Base-by-base conservation (phyloP, 805 yeast genomes). In the Blastobotrys parvus region DNA sequence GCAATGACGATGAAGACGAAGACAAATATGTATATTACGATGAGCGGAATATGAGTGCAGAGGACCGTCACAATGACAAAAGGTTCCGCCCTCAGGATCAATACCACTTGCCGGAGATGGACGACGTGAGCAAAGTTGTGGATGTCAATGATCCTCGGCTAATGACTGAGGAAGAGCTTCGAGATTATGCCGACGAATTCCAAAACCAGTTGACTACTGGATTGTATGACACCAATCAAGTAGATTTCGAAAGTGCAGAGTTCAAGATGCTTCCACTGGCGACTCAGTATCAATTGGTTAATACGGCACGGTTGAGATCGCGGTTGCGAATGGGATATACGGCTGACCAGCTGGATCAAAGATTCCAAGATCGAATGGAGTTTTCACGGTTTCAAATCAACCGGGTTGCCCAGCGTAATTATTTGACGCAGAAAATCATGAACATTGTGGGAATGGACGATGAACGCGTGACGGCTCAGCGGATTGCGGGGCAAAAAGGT, bases 241-340 rank as follows among this genome's bases (percentile, higher is more conserved):
- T 92, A 20, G 95, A 92, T 58, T 95, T 96, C 7, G 73, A 78
- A 3, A 88, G 97, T 0, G 64, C 74, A 18, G 88, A 84, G 49
- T 92, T 92, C 57, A 69, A 72, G 10, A 70, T 71, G 17, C 65
- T 92, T n/a, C 95, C 98, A 0, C 65, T 80, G 39, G 75, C 88
- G 0, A 80, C 95, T 0, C 96, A 88, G 58, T 92, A 92, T 58
- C 86, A 88, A 75, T 76, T 87, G 3, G 64, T 92, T 10, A 85
- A 92, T 7, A 86, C 85, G 46, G 71, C 94, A 13, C 62, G 99
- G 44, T 65, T 88, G 20, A 73, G 87, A 48, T 89, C 97, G 0
- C 67, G 99, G 45, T 71, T 92, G 58, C 78, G 99, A 65, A 81
- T 92, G 95, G 99, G 99, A 1, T 89, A 84, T 57, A 71, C 90